Evolutionary conservation across 805 yeast genomes (phyloP), one percentile per base, ranked within the genome.

Genomic region (Schizosaccharomyces japonicus): DNA sequence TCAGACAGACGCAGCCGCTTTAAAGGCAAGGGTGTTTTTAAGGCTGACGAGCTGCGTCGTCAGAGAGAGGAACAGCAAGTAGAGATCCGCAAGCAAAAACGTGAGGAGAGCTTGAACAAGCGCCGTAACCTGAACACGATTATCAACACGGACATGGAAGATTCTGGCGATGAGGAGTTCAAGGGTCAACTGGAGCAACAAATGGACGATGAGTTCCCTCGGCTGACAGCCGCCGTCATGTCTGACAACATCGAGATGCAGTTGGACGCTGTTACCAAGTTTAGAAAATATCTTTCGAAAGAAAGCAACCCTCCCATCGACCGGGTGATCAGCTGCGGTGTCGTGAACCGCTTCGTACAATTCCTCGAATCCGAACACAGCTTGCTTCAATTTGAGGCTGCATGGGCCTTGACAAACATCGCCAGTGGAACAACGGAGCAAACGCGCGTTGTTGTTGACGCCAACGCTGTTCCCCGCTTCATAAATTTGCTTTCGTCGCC

Each of bases 341-440:
- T 87, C 30, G 90, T 90, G 48, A 93, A 95, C 50, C 76, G 77
- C 48, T 72, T 90, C 61, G 95, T 90, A 49, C 76, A 73, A 56
- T 83, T 85, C 56, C 79, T 90, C 84, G 66, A 68, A 50, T 69
- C 71, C 50, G 68, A 73, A 48, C 84, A 81, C 54, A 84, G 81
- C 57, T 75, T 80, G 70, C 70, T 90, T 56, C 45, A 87, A 65
- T 73, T 90, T 57, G 98, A 90, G 67, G 94, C 96, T 10, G 95
- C 98, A 6, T 90, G 98, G 98, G 96, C 96, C n/a, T 72, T 90
- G 55, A 90, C 98, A 47, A 90, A 90, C 61, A 87, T 90, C 62
- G 96, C 96, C 21, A 82, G 95, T 3, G 98, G 98, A 52, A 68
- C 78, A 47, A 75, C 93, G 39, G 79, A 75, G 45, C 96, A 90